Base-by-base conservation (phyloP, 139 green algal genomes). In the Coelastrella sp. region DNA sequence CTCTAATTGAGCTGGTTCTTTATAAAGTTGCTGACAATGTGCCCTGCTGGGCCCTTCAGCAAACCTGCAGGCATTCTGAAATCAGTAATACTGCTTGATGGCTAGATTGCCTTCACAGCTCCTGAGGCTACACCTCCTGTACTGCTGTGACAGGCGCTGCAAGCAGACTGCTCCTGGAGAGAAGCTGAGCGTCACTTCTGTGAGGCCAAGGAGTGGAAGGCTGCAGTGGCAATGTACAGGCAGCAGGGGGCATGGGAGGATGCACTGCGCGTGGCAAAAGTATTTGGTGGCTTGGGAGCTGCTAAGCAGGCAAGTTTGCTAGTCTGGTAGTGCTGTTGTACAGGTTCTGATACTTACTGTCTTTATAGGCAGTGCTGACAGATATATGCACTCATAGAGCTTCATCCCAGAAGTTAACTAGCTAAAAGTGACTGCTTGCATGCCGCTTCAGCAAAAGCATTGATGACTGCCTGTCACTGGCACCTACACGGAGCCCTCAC, bases 151-250 rank as follows among this genome's bases (percentile, higher is more conserved):
- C 90, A 96, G 91, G 78, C 95, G 83, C 91, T 97, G 72, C 94
- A 97, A 91, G 90, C 76, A 8, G 95, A 96, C 75, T 93, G 94
- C 35, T 93, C 93, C 82, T 89, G 95, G 84, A 91, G 90, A 12
- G 93, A 98, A 88, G 96, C 96, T 1, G 96, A 98, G 93, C 92
- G 94, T 81, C 95, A 98, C 92, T 98, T 95, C 91, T 90, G 93
- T 57, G 95, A 97, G 72, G 95, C 92, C 70, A 94, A 95, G 92
- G 93, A 98, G 84, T 98, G 96, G 96, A 98, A 97, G 93, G 90
- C 66, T 17, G 95, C 94, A 6, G 95, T 97, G 87, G 93, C 97
- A 78, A 98, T 98, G 96, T 98, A 97, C 93, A 89, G 93, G 80
- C 70, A 73, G 25, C 90, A 93, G 61, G 86, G 86, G 5, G 35